These are phyloP conservation scores for Bimuria novae-zelandiae DNA, from an alignment of 2,329 filamentous ascomycete genomes.

Conservation along the genomic window DNA sequence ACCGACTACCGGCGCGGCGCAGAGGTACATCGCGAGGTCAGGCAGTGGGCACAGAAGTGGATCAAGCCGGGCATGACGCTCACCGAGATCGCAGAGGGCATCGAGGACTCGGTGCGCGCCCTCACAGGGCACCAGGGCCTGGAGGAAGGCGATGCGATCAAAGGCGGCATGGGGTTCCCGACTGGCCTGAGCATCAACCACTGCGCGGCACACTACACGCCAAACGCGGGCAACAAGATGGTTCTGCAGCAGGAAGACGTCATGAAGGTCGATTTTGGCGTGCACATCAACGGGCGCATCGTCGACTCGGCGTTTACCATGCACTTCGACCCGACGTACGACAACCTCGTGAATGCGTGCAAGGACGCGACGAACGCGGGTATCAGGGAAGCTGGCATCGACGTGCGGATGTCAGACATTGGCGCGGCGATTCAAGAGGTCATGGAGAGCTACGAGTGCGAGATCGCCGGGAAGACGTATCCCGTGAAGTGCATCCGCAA, in stretches of 20 bases:
- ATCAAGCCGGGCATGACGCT: constrained; percentile 81
- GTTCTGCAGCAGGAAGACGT: constrained; percentile 68
- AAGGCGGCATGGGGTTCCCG: constrained; percentile 84
- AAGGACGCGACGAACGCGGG: constrained; percentile 75
- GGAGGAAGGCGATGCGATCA: constrained; percentile 75
- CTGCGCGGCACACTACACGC: constrained; percentile 84
- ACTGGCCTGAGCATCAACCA: constrained; percentile 83
- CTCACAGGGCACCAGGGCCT: constrained; percentile 77
- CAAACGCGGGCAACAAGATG: constrained; percentile 84
- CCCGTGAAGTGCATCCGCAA: constrained; percentile 86
- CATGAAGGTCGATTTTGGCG: constrained; percentile 75
- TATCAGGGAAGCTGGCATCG: constrained; percentile 86
- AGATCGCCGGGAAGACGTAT: constrained; percentile 76
- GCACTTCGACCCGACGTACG: constrained; percentile 70
- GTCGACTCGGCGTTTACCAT: constrained; percentile 74
- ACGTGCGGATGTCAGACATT: constrained; percentile 85
- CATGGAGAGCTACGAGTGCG: constrained; percentile 92
- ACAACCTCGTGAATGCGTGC: constrained; percentile 68
- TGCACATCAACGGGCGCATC: constrained; percentile 72
- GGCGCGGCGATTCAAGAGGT: constrained; percentile 83
- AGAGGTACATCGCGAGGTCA: constrained; percentile 88
- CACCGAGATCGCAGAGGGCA: constrained; percentile 83
- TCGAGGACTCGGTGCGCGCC: constrained; percentile 79
- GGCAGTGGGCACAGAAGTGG: constrained; percentile 78
- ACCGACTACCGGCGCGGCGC: constrained; percentile 81